phyloP scores from a whole-genome alignment of 129 eudicot species.

The Flaveria ramosissima region DNA sequence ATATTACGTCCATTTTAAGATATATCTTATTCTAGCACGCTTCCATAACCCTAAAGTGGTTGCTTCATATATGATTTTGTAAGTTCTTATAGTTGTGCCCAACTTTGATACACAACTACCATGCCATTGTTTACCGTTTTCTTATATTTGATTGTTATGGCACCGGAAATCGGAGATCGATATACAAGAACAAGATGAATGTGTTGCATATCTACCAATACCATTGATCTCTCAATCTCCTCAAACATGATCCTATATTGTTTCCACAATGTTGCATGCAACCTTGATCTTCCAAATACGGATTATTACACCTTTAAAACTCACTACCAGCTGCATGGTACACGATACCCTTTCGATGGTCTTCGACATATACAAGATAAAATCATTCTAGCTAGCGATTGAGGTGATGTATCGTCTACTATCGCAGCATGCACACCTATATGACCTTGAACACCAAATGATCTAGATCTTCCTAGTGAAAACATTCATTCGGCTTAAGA shows the following conservation, averaged over 20 bases:
- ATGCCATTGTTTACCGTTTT: neutral
- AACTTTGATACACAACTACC: neutral
- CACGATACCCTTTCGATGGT: too few relatives aligned
- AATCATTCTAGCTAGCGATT: too few relatives aligned
- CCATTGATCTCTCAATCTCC: too few relatives aligned
- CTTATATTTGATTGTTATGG: neutral
- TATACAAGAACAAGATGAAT: neutral
- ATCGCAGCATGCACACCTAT: neutral
- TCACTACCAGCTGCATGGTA: too few relatives aligned
- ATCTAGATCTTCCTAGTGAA: constrained; percentile 7
- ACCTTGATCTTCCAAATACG: neutral
- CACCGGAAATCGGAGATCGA: too few relatives aligned
- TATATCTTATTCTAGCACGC: neutral
- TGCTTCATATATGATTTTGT: neutral
- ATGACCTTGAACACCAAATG: too few relatives aligned
- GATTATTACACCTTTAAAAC: neutral
- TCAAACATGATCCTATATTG: neutral
- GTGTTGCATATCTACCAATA: neutral
- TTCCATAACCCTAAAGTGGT: too few relatives aligned
- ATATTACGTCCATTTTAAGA: neutral
- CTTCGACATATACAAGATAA: too few relatives aligned
- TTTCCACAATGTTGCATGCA: neutral
- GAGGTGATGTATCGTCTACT: too few relatives aligned
- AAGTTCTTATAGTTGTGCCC: neutral
- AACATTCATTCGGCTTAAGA: neutral